phyloP scores from a whole-genome alignment of 371 early-diverging fungal genomes.

The Zopfochytrium polystomum region DNA sequence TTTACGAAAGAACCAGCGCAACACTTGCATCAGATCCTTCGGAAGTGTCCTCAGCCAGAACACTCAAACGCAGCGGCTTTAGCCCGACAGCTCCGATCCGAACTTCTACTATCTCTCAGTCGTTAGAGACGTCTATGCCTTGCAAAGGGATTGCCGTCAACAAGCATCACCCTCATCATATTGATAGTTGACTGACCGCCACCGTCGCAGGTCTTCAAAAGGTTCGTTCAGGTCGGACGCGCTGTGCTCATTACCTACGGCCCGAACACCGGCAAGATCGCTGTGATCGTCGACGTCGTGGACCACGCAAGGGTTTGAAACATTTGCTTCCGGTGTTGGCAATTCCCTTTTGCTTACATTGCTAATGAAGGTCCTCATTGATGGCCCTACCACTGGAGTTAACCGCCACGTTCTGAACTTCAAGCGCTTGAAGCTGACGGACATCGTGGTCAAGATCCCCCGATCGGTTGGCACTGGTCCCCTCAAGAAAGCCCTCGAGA shows the following conservation, averaged over 20 bases:
- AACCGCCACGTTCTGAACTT: slow-evolving; percentile 80
- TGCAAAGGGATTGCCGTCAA: too few species aligned
- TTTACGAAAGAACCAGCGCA: too few species aligned
- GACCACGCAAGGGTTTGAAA: slow-evolving; percentile 87
- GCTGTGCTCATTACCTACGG: slow-evolving; percentile 95
- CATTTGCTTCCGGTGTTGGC: not conserved
- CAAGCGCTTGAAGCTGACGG: slow-evolving; percentile 87
- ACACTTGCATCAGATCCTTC: too few species aligned
- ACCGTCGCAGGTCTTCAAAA: slow-evolving; percentile 36
- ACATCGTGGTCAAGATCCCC: slow-evolving; percentile 80
- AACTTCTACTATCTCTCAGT: too few species aligned
- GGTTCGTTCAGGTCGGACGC: slow-evolving; percentile 95
- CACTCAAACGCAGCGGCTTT: too few species aligned
- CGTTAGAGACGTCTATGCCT: too few species aligned
- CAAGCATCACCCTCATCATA: too few species aligned
- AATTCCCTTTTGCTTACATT: not conserved
- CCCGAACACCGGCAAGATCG: slow-evolving; percentile 89
- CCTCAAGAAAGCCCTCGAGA: slow-evolving; percentile 79
- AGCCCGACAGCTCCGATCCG: too few species aligned
- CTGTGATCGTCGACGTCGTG: slow-evolving; percentile 96
- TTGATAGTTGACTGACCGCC: too few species aligned
- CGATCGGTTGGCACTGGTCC: slow-evolving; percentile 74
- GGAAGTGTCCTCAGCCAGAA: too few species aligned
- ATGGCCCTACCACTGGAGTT: slow-evolving; percentile 96
- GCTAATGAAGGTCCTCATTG: slow-evolving; percentile 81